Conservation (phyloP, 2,329 filamentous ascomycete genomes). For the Alternaria tenuissima region DNA sequence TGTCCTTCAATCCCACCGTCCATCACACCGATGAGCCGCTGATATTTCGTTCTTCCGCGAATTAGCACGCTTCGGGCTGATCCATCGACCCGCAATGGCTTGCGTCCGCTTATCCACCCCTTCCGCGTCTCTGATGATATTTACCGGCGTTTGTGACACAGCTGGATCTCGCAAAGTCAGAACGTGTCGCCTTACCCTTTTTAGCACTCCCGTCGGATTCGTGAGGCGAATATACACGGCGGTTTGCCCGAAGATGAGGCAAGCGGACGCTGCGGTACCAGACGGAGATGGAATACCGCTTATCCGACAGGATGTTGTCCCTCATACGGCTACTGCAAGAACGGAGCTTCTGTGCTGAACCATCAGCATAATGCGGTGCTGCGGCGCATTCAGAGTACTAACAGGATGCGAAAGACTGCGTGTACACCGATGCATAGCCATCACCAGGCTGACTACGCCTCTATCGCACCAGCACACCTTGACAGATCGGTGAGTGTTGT, state of each 20-base stretch:
- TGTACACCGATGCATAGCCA: conserved; percentile 19
- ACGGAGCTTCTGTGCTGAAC: conserved; percentile 32
- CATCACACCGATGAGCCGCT: conserved; percentile 28
- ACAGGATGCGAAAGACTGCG: conserved; percentile 30
- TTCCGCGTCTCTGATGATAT: conserved; percentile 16
- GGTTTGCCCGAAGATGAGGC: conserved; percentile 13
- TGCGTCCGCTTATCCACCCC: conserved; percentile 26
- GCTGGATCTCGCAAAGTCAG: conserved; percentile 9
- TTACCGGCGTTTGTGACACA: conserved; percentile 22
- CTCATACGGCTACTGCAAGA: conserved; percentile 33
- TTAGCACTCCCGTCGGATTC: not conserved
- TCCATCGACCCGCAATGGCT: conserved; percentile 23
- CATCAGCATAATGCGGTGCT: conserved; percentile 26
- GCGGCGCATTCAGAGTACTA: conserved; percentile 28
- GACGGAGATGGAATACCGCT: conserved; percentile 21
- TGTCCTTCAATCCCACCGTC: conserved; percentile 12
- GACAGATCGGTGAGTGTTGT: conserved; percentile 26
- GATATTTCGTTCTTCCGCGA: conserved; percentile 22
- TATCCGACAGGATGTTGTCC: conserved; percentile 27
- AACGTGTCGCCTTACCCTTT: conserved; percentile 5
- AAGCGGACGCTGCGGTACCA: conserved; percentile 32
- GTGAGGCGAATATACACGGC: conserved; percentile 7
- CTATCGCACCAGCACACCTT: conserved; percentile 12
- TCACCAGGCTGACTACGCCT: conserved; percentile 19
- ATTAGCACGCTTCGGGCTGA: conserved; percentile 23